A percentile compares a stretch with the other conserved stretches of the same genome.
Conservation (phyloP, 2,329 filamentous ascomycete genomes). For the Pyricularia grisea region DNA sequence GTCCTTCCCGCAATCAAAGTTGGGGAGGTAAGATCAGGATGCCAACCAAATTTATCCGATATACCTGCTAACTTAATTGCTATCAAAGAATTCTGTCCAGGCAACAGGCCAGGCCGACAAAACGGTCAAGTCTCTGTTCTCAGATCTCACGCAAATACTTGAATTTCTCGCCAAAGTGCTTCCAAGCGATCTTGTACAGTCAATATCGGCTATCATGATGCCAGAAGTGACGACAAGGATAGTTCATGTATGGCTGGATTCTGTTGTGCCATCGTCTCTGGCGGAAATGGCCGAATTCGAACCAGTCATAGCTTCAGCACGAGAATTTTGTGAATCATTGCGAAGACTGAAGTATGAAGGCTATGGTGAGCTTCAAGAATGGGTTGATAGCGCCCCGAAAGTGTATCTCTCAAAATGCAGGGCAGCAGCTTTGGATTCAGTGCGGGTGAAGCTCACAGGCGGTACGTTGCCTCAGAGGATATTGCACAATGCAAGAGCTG, state of each 20-base stretch:
- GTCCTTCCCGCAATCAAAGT: slow-evolving; percentile 29
- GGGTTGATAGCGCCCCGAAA: slow-evolving; percentile 70
- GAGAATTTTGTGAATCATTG: slow-evolving; percentile 54
- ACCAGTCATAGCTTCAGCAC: slow-evolving; percentile 53
- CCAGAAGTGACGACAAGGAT: slow-evolving; percentile 58
- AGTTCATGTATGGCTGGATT: slow-evolving; percentile 65
- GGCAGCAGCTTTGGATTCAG: slow-evolving; percentile 66
- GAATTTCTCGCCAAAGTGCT: slow-evolving; percentile 41
- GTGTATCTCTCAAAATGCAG: slow-evolving; percentile 81
- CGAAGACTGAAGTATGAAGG: slow-evolving; percentile 53
- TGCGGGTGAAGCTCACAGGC: slow-evolving; percentile 57
- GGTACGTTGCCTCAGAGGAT: slow-evolving; percentile 18
- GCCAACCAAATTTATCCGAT: neutral
- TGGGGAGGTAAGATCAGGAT: slow-evolving; percentile 24
- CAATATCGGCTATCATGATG: slow-evolving; percentile 62
- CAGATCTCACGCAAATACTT: slow-evolving; percentile 42
- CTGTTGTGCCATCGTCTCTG: slow-evolving; percentile 66
- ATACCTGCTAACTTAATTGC: slow-evolving; percentile 9
- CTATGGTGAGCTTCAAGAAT: slow-evolving; percentile 58
- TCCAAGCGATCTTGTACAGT: slow-evolving; percentile 43
- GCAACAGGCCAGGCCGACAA: slow-evolving; percentile 31
- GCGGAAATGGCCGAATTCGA: slow-evolving; percentile 65
- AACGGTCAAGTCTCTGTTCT: slow-evolving; percentile 40
- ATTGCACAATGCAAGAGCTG: neutral
- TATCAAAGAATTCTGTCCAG: slow-evolving; percentile 30